These are phyloP conservation scores for Porphyrellus cyaneotinctus DNA, from an alignment of 768 basidiomycete species.

Conservation along the genomic window DNA sequence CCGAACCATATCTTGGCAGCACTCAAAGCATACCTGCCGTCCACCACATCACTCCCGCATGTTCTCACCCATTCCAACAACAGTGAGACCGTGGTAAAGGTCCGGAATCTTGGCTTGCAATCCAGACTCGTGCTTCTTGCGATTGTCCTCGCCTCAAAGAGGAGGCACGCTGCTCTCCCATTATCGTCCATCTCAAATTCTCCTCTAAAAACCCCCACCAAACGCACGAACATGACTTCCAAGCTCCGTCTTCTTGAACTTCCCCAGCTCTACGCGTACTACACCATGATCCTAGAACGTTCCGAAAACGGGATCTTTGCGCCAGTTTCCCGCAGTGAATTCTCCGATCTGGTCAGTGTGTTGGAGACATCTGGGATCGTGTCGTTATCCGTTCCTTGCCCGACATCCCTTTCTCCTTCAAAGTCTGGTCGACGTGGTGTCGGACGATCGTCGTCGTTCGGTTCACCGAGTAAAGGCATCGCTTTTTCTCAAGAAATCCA, in stretches of 20 bases:
- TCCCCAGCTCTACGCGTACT: slow-evolving; percentile 57
- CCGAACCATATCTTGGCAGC: slow-evolving; percentile 71
- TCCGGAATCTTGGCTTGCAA: slow-evolving; percentile 69
- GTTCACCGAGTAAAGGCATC: slow-evolving; percentile 25
- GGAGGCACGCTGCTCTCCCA: slow-evolving; percentile 54
- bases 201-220: slow-evolving; percentile 42
- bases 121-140: slow-evolving; percentile 65
- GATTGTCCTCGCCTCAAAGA: slow-evolving; percentile 59
- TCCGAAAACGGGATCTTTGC: slow-evolving; percentile 52
- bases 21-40: slow-evolving; percentile 64
- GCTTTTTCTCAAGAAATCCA: slow-evolving; percentile 42
- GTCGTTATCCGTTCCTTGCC: slow-evolving; percentile 32
- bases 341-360: slow-evolving; percentile 66
- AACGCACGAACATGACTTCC: slow-evolving; percentile 44
- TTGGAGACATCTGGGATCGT: slow-evolving; percentile 68
- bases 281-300: slow-evolving; percentile 56
- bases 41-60: slow-evolving; percentile 26
- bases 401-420: slow-evolving; percentile 35
- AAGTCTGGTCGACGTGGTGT: slow-evolving; percentile 51
- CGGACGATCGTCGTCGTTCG: slow-evolving; percentile 57
- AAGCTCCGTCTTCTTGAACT: slow-evolving; percentile 45
- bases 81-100: slow-evolving; percentile 64
- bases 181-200: slow-evolving; percentile 39
- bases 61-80: slow-evolving; percentile 29
- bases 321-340: slow-evolving; percentile 71